A percentile compares a stretch with the other conserved stretches of the same genome.
Conservation (phyloP, 2,329 filamentous ascomycete species). For the Exophiala sideris region DNA sequence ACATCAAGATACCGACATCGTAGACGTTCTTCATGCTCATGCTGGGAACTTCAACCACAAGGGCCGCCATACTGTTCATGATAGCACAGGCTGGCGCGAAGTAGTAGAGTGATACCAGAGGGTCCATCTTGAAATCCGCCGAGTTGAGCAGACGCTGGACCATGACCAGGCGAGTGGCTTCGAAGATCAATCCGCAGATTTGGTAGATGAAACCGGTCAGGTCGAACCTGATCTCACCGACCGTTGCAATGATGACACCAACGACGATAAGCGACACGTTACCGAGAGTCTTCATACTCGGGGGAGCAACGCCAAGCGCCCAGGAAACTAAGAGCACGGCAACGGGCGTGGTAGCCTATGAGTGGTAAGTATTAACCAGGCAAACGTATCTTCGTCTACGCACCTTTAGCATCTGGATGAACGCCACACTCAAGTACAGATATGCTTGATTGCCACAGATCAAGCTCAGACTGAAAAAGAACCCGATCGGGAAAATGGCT, state of each 20-base stretch:
- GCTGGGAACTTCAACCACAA: constrained; percentile 64
- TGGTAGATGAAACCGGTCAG: constrained; percentile 59
- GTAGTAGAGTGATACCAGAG: constrained; percentile 83
- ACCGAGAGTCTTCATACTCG: constrained; percentile 79
- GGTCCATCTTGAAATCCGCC: constrained; percentile 82
- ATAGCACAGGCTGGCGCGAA: constrained; percentile 79
- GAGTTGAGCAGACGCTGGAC: constrained; percentile 76
- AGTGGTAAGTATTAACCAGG: constrained; percentile 5
- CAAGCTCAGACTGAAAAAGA: constrained; percentile 93
- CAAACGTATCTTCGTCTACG: constrained; percentile 37
- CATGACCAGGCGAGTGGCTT: constrained; percentile 79
- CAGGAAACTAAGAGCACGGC: constrained; percentile 87
- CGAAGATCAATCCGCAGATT: constrained; percentile 71
- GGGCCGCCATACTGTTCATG: constrained; percentile 71
- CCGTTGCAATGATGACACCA: constrained; percentile 88
- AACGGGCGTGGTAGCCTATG: constrained; percentile 85
- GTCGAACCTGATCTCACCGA: constrained; percentile 91
- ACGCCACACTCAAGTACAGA: constrained; percentile 89
- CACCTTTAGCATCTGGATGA: constrained; percentile 99
- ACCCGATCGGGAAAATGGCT: constrained; percentile 88
- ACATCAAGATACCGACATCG: constrained; percentile 61
- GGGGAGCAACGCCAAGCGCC: constrained; percentile 77
- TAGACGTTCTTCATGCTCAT: constrained; percentile 66
- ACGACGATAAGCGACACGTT: constrained; percentile 95
- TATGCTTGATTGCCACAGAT: constrained; percentile 97